These are phyloP conservation scores for Epithele typhae DNA, from an alignment of 768 basidiomycete genomes.

Conservation along the genomic window DNA sequence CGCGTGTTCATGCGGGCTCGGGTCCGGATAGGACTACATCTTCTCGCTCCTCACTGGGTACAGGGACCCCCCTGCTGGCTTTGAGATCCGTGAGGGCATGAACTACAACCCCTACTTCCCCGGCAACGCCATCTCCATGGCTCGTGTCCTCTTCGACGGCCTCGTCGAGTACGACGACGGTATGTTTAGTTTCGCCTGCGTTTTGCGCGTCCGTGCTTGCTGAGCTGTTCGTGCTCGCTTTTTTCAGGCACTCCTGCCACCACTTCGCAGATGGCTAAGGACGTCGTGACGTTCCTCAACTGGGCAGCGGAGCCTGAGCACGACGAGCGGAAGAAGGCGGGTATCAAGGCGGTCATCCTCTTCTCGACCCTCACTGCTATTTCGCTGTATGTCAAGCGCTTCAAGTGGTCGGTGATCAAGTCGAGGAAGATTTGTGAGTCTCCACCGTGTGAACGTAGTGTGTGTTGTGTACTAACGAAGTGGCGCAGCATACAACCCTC, in stretches of 20 bases:
- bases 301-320: slow-evolving; percentile 99
- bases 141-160: slow-evolving; percentile 92
- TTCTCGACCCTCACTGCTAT: slow-evolving; percentile 80
- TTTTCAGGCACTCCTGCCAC: slow-evolving; percentile 98
- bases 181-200: slow-evolving; percentile 27
- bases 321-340: slow-evolving; percentile 95
- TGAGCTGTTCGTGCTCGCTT: neutral
- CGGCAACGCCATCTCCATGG: slow-evolving; percentile 98
- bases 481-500: slow-evolving; percentile 64
- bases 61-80: slow-evolving; percentile 92
- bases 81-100: slow-evolving; percentile 94
- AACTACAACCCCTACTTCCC: slow-evolving; percentile 99
- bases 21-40: slow-evolving; percentile 75
- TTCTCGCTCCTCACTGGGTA: slow-evolving; percentile 97
- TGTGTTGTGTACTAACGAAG: slow-evolving; percentile 2
- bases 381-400: slow-evolving; percentile 88
- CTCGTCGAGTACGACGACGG: slow-evolving; percentile 96
- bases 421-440: slow-evolving; percentile 85
- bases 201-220: neutral
- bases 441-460: neutral
- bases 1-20: neutral
- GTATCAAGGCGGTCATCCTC: slow-evolving; percentile 92
- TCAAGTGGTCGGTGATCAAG: slow-evolving; percentile 93
- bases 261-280: slow-evolving; percentile 98
- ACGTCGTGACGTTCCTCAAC: slow-evolving; percentile 90